A percentile compares a stretch with the other conserved stretches of the same genome.
Conservation (phyloP, 192 early-diverging fungal species). For the Mortierella claussenii region DNA sequence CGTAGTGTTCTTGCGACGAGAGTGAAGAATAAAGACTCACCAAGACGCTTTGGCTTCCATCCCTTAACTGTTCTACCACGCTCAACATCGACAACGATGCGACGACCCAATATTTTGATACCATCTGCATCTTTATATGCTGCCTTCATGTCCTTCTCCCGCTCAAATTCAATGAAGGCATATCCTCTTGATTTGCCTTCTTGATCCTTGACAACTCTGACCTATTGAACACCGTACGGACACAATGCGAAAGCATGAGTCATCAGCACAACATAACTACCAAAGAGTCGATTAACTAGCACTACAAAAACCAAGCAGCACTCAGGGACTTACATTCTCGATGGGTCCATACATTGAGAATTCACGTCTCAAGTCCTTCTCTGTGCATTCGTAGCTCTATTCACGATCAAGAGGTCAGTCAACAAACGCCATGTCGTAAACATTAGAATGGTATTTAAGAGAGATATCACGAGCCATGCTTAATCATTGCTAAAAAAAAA, state of each 20-base stretch:
- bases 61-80: conserved; percentile 96
- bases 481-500: background rate
- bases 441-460: too few species aligned
- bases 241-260: too few species aligned
- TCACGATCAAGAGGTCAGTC: background rate
- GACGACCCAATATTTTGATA: conserved; percentile 83
- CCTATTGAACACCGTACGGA: conserved; percentile 42
- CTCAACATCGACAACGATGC: conserved; percentile 94
- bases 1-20: too few species aligned
- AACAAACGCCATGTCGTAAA: background rate
- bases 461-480: too few species aligned
- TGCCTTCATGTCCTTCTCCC: conserved; percentile 71
- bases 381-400: conserved; percentile 78
- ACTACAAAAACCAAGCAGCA: too few species aligned
- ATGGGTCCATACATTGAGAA: conserved; percentile 87
- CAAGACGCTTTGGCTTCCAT: conserved; percentile 90
- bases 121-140: conserved; percentile 92
- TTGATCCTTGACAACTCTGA: conserved; percentile 76
- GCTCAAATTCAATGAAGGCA: conserved; percentile 95
- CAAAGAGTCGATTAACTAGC: too few species aligned
- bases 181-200: conserved; percentile 88
- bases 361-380: conserved; percentile 77
- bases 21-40: conserved; percentile 24
- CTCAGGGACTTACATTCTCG: conserved; percentile 76
- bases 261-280: too few species aligned